Conservation (phyloP, 768 basidiomycete genomes). For the Russula sp. region DNA sequence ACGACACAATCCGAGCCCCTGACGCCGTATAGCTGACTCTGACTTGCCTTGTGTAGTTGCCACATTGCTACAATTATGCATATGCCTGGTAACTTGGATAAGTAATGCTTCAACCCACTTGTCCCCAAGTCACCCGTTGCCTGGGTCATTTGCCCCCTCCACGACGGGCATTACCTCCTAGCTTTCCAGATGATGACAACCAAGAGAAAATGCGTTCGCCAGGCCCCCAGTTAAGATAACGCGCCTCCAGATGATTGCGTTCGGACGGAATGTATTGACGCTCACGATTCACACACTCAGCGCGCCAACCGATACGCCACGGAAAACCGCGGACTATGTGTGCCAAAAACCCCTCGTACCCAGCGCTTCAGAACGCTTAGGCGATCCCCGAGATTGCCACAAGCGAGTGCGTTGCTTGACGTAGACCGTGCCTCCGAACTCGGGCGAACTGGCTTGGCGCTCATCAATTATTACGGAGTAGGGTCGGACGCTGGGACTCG, state of each 20-base stretch:
- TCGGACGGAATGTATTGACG: neutral
- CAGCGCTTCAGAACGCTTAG: neutral
- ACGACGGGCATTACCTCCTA: neutral
- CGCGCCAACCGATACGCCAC: neutral
- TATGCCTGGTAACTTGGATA: neutral
- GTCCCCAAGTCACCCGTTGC: neutral
- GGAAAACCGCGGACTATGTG: neutral
- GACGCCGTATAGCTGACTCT: neutral
- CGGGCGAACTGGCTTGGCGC: neutral
- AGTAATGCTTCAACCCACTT: neutral
- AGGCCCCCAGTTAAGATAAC: neutral
- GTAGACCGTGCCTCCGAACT: neutral
- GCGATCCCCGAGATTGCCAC: neutral
- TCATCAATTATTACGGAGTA: neutral
- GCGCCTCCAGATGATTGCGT: neutral
- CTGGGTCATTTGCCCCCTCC: neutral
- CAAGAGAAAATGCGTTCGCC: neutral
- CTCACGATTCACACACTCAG: constrained; percentile 10
- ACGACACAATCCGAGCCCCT: neutral
- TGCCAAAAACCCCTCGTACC: neutral
- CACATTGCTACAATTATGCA: neutral
- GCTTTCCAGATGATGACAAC: neutral
- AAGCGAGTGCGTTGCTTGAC: neutral
- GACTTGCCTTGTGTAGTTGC: neutral
- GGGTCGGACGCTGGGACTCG: neutral